These are phyloP conservation scores for Hypocreales sp. DNA, from an alignment of 2,329 filamentous ascomycete genomes.

Conservation along the genomic window DNA sequence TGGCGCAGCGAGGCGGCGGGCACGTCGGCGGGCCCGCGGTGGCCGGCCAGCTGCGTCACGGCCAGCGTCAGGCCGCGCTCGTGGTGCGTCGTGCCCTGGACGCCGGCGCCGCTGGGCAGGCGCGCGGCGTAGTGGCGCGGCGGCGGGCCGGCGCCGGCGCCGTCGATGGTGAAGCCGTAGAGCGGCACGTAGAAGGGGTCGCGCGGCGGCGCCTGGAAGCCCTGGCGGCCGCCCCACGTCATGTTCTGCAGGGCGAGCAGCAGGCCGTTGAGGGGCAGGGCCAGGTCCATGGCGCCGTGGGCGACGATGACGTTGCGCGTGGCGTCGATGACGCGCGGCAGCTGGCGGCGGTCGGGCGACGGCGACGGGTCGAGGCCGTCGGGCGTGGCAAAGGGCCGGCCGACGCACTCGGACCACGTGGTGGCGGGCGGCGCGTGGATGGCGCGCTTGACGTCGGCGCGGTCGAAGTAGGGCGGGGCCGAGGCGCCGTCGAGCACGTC, in stretches of 20 bases:
- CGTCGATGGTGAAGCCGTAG: constrained; percentile 6
- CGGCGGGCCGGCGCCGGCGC: constrained; percentile 35
- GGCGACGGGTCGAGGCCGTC: constrained; percentile 10
- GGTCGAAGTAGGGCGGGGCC: constrained; percentile 66
- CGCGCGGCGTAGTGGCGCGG: constrained; percentile 19
- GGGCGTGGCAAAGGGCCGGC: constrained; percentile 3
- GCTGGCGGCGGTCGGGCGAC: constrained; percentile 37
- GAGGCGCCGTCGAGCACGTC: constrained; percentile 55
- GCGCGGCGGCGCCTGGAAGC: constrained; percentile 46
- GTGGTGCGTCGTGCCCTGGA: constrained; percentile 55
- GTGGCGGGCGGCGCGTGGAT: constrained; percentile 42
- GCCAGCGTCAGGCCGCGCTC: constrained; percentile 65
- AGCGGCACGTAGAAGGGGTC: constrained; percentile 53
- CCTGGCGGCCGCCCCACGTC: constrained; percentile 58
- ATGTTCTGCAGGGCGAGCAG: constrained; percentile 65
- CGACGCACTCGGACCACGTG: constrained; percentile 5
- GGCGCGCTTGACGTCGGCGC: constrained; percentile 51
- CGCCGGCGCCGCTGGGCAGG: constrained; percentile 43
- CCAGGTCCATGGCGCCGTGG: constrained; percentile 55
- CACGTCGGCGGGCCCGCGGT: constrained; percentile 55
- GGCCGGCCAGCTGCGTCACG: constrained; percentile 46
- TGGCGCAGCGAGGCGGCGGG: constrained; percentile 55
- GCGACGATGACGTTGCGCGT: constrained; percentile 60
- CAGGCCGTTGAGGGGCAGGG: constrained; percentile 53
- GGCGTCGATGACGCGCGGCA: constrained; percentile 58